Evolutionary conservation across 2,329 filamentous ascomycete genomes (phyloP), one percentile per base, ranked within the genome.

Genomic region (Fonsecaea erecta): DNA sequence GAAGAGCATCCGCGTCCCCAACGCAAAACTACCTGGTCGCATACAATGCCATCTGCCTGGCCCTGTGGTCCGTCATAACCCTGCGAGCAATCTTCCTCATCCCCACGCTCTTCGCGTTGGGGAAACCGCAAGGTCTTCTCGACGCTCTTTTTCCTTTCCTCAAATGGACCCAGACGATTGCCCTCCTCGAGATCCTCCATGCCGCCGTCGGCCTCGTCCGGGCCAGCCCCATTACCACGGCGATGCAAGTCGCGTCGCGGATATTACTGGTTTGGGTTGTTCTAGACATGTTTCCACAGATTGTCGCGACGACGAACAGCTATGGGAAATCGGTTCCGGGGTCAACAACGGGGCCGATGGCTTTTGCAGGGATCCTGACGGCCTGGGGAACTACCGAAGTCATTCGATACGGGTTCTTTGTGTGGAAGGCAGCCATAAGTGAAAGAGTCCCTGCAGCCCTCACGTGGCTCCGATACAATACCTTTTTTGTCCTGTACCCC

Each of bases 351-450:
- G 65, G 67, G 52, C 66, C 68, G 48, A 28, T 67, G 64, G 79
- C 75, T 3, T 81, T 81, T 66, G 67, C 80, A n/a, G 79, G 79
- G 1, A 80, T 79, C 67, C 84, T 98, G 64, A 74, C 89, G 62
- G 93, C 95, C 34, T 98, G 95, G 94, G 90, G 88, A 69, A 78
- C 92, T 65, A 97, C 95, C 66, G 95, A 99, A 81, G 90, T 97
- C 60, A 90, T 97, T 73, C 89, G 95, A 61, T 99, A 99, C 84
- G 86, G 87, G 54, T 99, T 91, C 84, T 98, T 98, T 76, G 90
- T 91, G 37, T 84, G 93, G 73, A 88, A 87, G 72, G 85, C 95
- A 34, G 80, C 82, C 68, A 71, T 77, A 60, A 74, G 82, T 72
- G 35, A 72, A 68, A 75, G 79, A 65, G 86, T 90, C 32, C 91